These are phyloP conservation scores for Argentina anserina DNA, from an alignment of 306 rosid species.

Conservation along the genomic window DNA sequence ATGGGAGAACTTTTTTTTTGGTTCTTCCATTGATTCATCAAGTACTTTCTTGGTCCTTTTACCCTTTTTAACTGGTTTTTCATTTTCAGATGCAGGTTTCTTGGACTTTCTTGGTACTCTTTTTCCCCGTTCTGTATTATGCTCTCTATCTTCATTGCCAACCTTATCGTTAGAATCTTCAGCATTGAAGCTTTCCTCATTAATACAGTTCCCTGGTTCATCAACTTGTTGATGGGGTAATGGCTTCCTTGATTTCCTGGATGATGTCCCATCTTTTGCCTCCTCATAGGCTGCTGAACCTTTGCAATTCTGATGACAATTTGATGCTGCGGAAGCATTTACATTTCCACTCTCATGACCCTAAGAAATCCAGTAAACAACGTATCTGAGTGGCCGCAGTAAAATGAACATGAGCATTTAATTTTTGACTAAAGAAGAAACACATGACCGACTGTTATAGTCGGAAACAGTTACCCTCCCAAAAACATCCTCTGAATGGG, in stretches of 20 bases:
- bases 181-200: slow-evolving; percentile 29
- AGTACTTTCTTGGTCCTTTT: slow-evolving; percentile 40
- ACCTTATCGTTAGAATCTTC: slow-evolving; percentile 37
- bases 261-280: slow-evolving; percentile 36
- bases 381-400: slow-evolving; percentile 17
- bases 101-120: slow-evolving; percentile 37
- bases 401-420: slow-evolving; percentile 1
- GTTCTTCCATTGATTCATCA: slow-evolving; percentile 31
- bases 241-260: slow-evolving; percentile 45
- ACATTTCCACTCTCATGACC: slow-evolving; percentile 28
- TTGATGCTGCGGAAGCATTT: slow-evolving; percentile 25
- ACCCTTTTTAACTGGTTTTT: slow-evolving; percentile 45
- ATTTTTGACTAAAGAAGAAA: neutral
- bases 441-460: slow-evolving; percentile 3
- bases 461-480: slow-evolving; percentile 30
- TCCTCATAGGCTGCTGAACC: slow-evolving; percentile 29
- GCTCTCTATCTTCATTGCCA: slow-evolving; percentile 34
- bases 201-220: slow-evolving; percentile 31
- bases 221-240: slow-evolving; percentile 34
- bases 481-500: slow-evolving; percentile 41
- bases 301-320: slow-evolving; percentile 29
- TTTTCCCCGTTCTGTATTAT: slow-evolving; percentile 37
- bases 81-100: slow-evolving; percentile 50
- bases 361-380: slow-evolving; percentile 31
- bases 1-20: slow-evolving; percentile 72